These are phyloP conservation scores for Agrocybe chaxingu DNA, from an alignment of 768 basidiomycete genomes.

Conservation along the genomic window DNA sequence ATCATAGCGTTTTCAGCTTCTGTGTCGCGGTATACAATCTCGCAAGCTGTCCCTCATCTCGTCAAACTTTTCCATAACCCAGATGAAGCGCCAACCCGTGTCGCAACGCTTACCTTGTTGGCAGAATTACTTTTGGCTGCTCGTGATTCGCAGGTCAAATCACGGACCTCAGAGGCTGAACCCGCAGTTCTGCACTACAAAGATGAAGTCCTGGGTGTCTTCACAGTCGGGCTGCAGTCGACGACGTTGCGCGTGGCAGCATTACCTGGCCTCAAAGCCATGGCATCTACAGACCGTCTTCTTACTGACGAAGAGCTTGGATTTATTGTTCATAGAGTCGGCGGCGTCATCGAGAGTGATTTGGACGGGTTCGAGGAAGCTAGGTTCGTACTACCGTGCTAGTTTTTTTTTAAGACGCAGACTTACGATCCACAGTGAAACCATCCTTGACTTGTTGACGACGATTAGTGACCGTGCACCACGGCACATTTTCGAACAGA, in stretches of 20 bases:
- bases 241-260: constrained; percentile 53
- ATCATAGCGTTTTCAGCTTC: constrained; percentile 43
- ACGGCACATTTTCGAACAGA: constrained; percentile 64
- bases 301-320: constrained; percentile 72
- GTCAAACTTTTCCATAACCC: constrained; percentile 71
- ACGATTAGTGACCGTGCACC: constrained; percentile 59
- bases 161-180: constrained; percentile 16
- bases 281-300: constrained; percentile 63
- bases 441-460: constrained; percentile 59
- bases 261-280: constrained; percentile 58
- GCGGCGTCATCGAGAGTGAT: constrained; percentile 61
- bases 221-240: constrained; percentile 55
- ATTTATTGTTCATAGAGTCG: constrained; percentile 73
- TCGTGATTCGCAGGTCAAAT: constrained; percentile 32
- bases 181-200: constrained; percentile 58
- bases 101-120: constrained; percentile 63
- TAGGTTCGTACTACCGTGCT: constrained; percentile 33
- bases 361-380: constrained; percentile 51
- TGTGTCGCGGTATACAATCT: constrained; percentile 63
- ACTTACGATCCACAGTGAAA: constrained; percentile 38
- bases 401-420: background rate
- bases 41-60: constrained; percentile 73
- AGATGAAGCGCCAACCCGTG: constrained; percentile 63
- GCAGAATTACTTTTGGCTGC: constrained; percentile 60
- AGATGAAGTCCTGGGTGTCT: constrained; percentile 69